phyloP scores from a whole-genome alignment of 2,329 filamentous ascomycete species.

The Aspergillus floridensis region DNA sequence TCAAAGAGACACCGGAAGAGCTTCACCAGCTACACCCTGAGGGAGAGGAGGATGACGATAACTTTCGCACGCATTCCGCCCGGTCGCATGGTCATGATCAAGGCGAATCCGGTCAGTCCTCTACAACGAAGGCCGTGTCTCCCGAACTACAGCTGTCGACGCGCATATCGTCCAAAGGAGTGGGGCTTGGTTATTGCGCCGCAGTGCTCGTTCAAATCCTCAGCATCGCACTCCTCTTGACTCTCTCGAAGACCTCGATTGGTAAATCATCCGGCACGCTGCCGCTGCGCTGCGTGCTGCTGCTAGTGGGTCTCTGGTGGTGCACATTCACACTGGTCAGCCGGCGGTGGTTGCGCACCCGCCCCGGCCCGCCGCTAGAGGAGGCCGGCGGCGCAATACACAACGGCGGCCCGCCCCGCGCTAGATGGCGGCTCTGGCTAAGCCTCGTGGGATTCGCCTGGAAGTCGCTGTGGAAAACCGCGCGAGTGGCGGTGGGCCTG shows the following conservation, averaged over 20 bases:
- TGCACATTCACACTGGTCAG: conserved; percentile 78
- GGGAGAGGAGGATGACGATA: conserved; percentile 12
- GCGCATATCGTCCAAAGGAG: conserved; percentile 80
- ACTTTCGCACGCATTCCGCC: background rate
- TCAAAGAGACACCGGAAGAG: conserved; percentile 23
- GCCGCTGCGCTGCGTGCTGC: conserved; percentile 76
- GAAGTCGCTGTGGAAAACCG: conserved; percentile 74
- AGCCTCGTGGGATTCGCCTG: conserved; percentile 76
- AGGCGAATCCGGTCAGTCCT: background rate
- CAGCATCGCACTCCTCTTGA: conserved; percentile 70
- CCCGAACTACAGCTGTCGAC: conserved; percentile 76
- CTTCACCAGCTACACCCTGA: conserved; percentile 22
- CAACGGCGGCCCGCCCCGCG: conserved; percentile 8
- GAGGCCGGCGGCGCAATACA: background rate
- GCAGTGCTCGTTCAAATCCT: conserved; percentile 78
- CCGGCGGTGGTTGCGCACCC: conserved; percentile 74
- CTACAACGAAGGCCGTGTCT: conserved; percentile 34
- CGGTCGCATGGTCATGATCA: conserved; percentile 5
- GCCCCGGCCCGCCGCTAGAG: conserved; percentile 72
- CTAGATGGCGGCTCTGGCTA: conserved; percentile 52
- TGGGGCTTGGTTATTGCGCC: conserved; percentile 84
- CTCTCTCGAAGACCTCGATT: conserved; percentile 36
- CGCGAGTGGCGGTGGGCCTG: conserved; percentile 67
- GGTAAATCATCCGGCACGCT: conserved; percentile 67
- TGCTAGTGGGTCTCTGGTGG: conserved; percentile 86